Evolutionary conservation across 768 basidiomycete species (phyloP).

Genomic region (Termitomyces sp.): DNA sequence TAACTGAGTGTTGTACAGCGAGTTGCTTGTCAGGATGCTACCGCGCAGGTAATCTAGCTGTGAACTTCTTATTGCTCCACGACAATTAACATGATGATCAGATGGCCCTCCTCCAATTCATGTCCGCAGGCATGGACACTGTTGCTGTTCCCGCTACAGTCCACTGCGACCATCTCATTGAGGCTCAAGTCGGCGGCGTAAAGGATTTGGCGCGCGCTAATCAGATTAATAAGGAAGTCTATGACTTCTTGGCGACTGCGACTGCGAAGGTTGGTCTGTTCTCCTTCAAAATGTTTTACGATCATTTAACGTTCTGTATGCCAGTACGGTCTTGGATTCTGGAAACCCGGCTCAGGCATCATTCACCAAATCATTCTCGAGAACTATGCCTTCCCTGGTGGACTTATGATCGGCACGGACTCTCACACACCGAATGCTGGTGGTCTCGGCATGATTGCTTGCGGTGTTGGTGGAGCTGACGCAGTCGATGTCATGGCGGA

Average conservation of each 20-base stretch:
- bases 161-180: constrained; percentile 98
- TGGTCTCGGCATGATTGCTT: constrained; percentile 98
- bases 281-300: neutral
- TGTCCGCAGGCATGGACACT: constrained; percentile 98
- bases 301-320: neutral
- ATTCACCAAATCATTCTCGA: constrained; percentile 99
- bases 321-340: constrained; percentile 98
- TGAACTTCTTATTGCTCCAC: constrained; percentile 6
- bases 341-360: constrained; percentile 99
- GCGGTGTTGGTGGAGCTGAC: constrained; percentile 99
- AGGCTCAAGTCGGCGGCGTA: constrained; percentile 91
- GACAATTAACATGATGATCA: constrained; percentile 37
- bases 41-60: constrained; percentile 59
- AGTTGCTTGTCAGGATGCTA: constrained; percentile 89
- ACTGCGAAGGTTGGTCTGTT: constrained; percentile 72
- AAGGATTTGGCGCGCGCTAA: constrained; percentile 93
- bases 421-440: constrained; percentile 99
- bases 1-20: constrained; percentile 44
- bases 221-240: constrained; percentile 96
- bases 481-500: constrained; percentile 99
- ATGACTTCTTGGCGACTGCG: constrained; percentile 97
- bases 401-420: constrained; percentile 99
- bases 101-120: constrained; percentile 99
- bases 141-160: constrained; percentile 98
- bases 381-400: constrained; percentile 99